Base-by-base conservation (phyloP, 371 early-diverging fungal species). In the Mucor irregularis region DNA sequence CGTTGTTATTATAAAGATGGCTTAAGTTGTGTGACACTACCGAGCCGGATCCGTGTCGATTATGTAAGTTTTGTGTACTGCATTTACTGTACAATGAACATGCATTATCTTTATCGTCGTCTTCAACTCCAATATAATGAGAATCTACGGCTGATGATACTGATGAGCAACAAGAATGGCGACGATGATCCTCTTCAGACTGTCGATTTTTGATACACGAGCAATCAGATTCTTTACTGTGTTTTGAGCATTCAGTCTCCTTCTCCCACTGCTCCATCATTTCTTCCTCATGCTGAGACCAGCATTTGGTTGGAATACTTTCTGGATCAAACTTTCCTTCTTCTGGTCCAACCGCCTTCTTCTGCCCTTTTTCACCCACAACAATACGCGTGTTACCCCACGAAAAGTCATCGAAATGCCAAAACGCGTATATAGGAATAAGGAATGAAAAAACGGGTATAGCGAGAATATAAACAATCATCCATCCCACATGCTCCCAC, bases 321-420 rank as follows among this genome's bases (percentile, higher is more conserved):
- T 91, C 89, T 53, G 97, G 88, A 70, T 97, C 95, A 72, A 90
- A 92, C 28, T 66, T 63, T 22, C 72, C 80, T 48, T 82, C 83
- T 5, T 82, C 80, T 4, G 79, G 71, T 11, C 78, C 70, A 2
- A 81, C 73, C 9, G 80, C 78, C 61, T 80, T 80, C 51, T 77
- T 79, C 9, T 91, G 68, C 78, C 89, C 89, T 87, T 66, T 86
- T 16, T 89, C 90, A 30, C 90, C 93, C 1, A 88, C 76, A 2
- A 93, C 92, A 19, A 89, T 73, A 66, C 99, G 90, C 19, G 99
- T 98, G 68, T 95, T 89, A 48, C 93, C 93, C 93, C 93, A 94
- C 0, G 86, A 84, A 59, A 94, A 93, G 63, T 94, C 92, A 62
- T 94, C 93, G 72, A 94, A 93, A 64, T 92, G 92, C 94, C 94